A percentile compares a stretch with the other conserved stretches of the same genome.
Evolutionary conservation across 345 rosid genomes (phyloP).

Genomic region (Triadica sebifera): DNA sequence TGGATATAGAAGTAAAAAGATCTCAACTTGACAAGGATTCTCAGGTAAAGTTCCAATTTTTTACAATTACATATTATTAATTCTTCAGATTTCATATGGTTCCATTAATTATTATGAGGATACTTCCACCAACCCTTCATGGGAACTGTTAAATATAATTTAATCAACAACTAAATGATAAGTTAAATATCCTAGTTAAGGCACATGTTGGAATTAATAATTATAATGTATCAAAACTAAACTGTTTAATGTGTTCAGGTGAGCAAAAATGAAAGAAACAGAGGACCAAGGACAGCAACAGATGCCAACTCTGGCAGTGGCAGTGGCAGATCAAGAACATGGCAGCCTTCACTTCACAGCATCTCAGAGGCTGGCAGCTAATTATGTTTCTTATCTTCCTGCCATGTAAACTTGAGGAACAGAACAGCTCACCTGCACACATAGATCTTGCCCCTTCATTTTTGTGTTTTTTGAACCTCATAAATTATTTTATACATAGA

Average conservation of each 20-base stretch:
- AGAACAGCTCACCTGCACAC: constrained; percentile 1
- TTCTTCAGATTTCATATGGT: too few relatives aligned
- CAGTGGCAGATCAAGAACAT: constrained; percentile 50
- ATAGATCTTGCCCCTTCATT: background rate
- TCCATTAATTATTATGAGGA: too few relatives aligned
- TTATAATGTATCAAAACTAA: background rate
- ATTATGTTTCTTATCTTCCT: constrained; percentile 12
- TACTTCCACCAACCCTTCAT: too few relatives aligned
- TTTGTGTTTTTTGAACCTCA: constrained; percentile 4
- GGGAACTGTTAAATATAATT: too few relatives aligned
- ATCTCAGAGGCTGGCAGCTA: constrained; percentile 69
- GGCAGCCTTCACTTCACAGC: constrained; percentile 95
- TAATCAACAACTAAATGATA: background rate
- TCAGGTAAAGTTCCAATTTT: constrained; percentile 37
- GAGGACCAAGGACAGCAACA: constrained; percentile 34
- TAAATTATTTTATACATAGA: background rate
- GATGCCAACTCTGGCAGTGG: constrained; percentile 32
- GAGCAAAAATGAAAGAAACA: constrained; percentile 51
- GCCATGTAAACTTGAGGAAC: background rate
- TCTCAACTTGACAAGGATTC: constrained; percentile 40
- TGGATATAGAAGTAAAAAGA: constrained; percentile 31
- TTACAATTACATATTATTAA: background rate
- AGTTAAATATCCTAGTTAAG: background rate
- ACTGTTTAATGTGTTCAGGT: constrained; percentile 30
- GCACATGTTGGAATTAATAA: background rate